These are phyloP conservation scores for Hanseniaspora occidentalis DNA, from an alignment of 805 yeast species.

Conservation along the genomic window DNA sequence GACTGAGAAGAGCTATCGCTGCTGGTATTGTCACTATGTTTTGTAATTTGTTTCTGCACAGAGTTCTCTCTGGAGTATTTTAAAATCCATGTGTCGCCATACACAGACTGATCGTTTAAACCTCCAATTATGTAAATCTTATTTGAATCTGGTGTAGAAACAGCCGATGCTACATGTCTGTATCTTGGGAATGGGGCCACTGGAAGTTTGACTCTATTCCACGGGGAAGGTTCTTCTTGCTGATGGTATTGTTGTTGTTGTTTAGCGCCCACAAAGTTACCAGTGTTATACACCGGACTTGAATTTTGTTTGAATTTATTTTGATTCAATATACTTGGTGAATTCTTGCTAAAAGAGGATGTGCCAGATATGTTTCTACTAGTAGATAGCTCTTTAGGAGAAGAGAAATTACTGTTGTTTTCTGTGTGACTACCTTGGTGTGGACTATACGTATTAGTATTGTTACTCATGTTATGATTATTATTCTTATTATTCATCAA, in stretches of 20 bases:
- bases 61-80: constrained; percentile 16
- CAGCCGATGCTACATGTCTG: constrained; percentile 66
- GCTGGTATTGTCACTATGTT: not conserved
- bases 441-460: too few relatives aligned
- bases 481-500: not conserved
- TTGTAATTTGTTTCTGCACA: not conserved
- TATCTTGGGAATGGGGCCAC: constrained; percentile 90
- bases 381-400: too few relatives aligned
- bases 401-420: too few relatives aligned
- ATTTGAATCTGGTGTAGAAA: constrained; percentile 16
- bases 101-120: constrained; percentile 78
- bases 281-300: too few relatives aligned
- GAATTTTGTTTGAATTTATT: too few relatives aligned
- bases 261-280: too few relatives aligned
- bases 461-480: too few relatives aligned
- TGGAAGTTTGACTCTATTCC: constrained; percentile 51
- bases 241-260: not conserved
- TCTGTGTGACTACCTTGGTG: too few relatives aligned
- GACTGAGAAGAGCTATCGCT: not conserved
- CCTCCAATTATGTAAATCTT: constrained; percentile 92
- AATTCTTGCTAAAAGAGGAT: too few relatives aligned
- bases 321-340: too few relatives aligned
- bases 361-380: too few relatives aligned
- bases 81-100: constrained; percentile 91
- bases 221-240: constrained; percentile 32